Conservation (phyloP, 257 asterid genomes). For the Penstemon newberryi region DNA sequence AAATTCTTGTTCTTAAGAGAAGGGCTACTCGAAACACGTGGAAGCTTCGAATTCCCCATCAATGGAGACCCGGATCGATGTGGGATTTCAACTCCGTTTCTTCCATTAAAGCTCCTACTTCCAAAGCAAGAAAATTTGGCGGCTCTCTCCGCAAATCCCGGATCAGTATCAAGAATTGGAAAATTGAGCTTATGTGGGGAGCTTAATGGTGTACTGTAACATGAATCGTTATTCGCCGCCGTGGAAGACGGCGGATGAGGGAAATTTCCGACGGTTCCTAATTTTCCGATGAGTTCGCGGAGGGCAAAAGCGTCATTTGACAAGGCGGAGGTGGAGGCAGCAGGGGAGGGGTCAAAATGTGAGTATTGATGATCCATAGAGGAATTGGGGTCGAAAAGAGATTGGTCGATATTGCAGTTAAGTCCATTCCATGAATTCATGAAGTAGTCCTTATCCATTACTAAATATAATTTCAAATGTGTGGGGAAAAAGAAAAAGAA, state of each 20-base stretch:
- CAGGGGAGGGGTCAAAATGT: conserved; percentile 49
- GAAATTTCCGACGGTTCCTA: conserved; percentile 29
- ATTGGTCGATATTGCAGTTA: not conserved
- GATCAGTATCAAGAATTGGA: conserved; percentile 42
- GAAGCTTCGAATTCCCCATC: conserved; percentile 38
- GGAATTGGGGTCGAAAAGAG: too few species aligned
- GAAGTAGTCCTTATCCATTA: conserved; percentile 71
- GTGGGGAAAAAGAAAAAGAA: too few species aligned
- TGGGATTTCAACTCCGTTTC: conserved; percentile 38
- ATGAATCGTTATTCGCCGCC: too few species aligned
- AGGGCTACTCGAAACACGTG: conserved; percentile 76
- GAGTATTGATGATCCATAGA: conserved; percentile 28
- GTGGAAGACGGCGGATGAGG: too few species aligned
- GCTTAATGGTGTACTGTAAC: too few species aligned
- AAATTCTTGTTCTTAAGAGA: conserved; percentile 38
- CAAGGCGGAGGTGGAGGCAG: conserved; percentile 36
- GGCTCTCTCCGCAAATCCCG: conserved; percentile 79
- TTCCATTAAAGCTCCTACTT: conserved; percentile 69
- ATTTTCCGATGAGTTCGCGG: conserved; percentile 62
- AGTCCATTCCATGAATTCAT: conserved; percentile 52
- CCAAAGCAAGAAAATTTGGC: conserved; percentile 86
- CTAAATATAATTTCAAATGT: conserved; percentile 3
- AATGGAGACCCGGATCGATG: conserved; percentile 40
- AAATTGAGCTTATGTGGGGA: too few species aligned
- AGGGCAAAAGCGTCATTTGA: conserved; percentile 39